Conservation (phyloP, 331 rosid species). For the Quercus tomentella region DNA sequence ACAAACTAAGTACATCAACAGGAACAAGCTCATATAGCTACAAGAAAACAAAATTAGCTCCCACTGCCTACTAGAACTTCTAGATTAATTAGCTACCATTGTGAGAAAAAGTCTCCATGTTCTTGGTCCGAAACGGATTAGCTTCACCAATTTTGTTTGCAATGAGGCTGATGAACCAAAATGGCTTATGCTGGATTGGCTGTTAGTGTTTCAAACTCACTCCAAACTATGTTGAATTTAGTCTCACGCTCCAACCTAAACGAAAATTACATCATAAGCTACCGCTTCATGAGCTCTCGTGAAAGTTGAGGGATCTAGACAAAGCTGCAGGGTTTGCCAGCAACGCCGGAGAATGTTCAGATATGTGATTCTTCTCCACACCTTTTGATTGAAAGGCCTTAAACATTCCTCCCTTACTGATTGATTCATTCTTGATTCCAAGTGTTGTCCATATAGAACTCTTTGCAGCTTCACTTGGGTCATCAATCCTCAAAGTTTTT, state of each 20-base stretch:
- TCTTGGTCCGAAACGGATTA: slow-evolving; percentile 1
- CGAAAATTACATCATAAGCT: neutral
- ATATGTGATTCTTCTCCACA: slow-evolving; percentile 27
- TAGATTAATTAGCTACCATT: slow-evolving; percentile 34
- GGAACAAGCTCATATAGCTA: slow-evolving; percentile 31
- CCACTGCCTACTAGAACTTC: slow-evolving; percentile 21
- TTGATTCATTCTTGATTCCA: slow-evolving; percentile 68
- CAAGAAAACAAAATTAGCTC: slow-evolving; percentile 44
- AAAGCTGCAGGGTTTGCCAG: slow-evolving; percentile 90
- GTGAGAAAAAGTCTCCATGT: slow-evolving; percentile 27
- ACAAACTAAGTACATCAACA: slow-evolving; percentile 48
- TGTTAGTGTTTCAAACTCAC: slow-evolving; percentile 27
- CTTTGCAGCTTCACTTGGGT: slow-evolving; percentile 80
- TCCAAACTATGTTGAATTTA: slow-evolving; percentile 18
- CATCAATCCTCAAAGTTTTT: slow-evolving; percentile 71
- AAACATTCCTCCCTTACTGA: slow-evolving; percentile 46
- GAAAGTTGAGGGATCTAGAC: slow-evolving; percentile 75
- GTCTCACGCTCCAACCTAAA: slow-evolving; percentile 4
- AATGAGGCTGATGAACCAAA: slow-evolving; percentile 20
- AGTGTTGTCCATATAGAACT: slow-evolving; percentile 90
- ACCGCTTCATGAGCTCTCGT: slow-evolving; percentile 45
- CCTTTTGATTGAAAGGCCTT: slow-evolving; percentile 55
- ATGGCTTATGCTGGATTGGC: slow-evolving; percentile 27
- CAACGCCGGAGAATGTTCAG: slow-evolving; percentile 49
- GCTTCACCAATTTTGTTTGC: neutral